Conservation (phyloP, 768 basidiomycete species). For the Panaeolus cyanescens region DNA sequence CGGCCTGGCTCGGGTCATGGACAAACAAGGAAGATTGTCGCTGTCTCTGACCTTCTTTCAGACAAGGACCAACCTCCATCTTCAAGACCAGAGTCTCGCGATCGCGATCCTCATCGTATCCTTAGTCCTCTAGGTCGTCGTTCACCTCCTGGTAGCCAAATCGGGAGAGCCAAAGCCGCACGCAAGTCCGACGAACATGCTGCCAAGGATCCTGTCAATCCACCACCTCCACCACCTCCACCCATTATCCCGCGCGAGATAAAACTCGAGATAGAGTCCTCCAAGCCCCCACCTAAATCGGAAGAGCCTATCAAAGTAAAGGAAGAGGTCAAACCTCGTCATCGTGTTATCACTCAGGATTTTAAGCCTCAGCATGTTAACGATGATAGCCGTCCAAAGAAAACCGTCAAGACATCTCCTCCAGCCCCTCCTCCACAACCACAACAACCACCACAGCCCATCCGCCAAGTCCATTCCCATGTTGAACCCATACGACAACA, state of each 20-base stretch:
- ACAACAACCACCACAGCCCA: conserved; percentile 4
- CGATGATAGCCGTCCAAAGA: conserved; percentile 19
- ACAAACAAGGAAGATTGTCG: conserved; percentile 23
- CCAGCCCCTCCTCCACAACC: conserved; percentile 4
- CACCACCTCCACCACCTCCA: conserved; percentile 13
- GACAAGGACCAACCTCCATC: conserved; percentile 18
- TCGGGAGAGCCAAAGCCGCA: conserved; percentile 46
- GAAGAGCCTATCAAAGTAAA: conserved; percentile 16
- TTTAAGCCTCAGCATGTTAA: conserved; percentile 10
- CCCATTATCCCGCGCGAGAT: conserved; percentile 10
- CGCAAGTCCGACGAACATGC: conserved; percentile 42
- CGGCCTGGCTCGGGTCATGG: conserved; percentile 30
- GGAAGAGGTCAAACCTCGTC: conserved; percentile 18
- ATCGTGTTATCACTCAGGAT: conserved; percentile 16
- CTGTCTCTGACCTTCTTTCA: conserved; percentile 27
- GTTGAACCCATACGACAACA: conserved; percentile 23
- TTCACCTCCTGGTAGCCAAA: conserved; percentile 52
- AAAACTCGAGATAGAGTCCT: conserved; percentile 9
- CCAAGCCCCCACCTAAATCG: neutral
- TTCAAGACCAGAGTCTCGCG: conserved; percentile 12
- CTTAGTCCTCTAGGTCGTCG: conserved; percentile 37
- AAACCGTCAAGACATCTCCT: conserved; percentile 8
- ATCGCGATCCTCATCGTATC: conserved; percentile 24
- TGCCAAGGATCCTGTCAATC: conserved; percentile 15
- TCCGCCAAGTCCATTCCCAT: conserved; percentile 5